These are phyloP conservation scores for Xylaria cubensis DNA, from an alignment of 495 filamentous ascomycete genomes.

Conservation along the genomic window DNA sequence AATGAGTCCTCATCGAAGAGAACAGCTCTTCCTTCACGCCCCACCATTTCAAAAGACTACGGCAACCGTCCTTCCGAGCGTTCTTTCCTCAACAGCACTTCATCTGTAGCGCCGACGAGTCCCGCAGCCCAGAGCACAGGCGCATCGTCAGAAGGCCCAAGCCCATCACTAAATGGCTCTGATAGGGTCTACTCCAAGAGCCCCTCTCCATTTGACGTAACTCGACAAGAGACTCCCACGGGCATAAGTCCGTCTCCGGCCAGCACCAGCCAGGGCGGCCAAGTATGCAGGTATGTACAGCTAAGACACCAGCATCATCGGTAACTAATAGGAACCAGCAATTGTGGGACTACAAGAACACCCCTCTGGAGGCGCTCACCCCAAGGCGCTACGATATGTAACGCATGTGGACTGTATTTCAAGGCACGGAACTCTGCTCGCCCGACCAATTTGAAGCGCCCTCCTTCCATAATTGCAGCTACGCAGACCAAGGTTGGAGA, in stretches of 20 bases:
- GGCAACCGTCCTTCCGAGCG: conserved; percentile 35
- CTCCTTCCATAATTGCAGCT: conserved; percentile 52
- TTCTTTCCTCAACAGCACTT: conserved; percentile 32
- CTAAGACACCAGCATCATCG: neutral
- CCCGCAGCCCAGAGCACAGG: conserved; percentile 37
- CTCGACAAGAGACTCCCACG: conserved; percentile 34
- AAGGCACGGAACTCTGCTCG: conserved; percentile 91
- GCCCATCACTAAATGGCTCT: conserved; percentile 40
- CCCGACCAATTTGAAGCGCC: conserved; percentile 85
- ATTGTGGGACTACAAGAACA: conserved; percentile 91
- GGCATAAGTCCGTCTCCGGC: conserved; percentile 28
- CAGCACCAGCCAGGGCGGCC: conserved; percentile 47
- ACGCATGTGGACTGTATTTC: conserved; percentile 93
- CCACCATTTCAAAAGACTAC: conserved; percentile 36
- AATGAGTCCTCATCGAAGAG: conserved; percentile 34
- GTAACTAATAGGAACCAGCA: conserved; percentile 62
- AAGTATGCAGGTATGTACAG: conserved; percentile 60
- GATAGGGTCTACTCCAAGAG: conserved; percentile 41
- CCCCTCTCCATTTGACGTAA: conserved; percentile 40
- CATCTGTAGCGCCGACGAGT: conserved; percentile 36
- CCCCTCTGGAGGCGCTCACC: conserved; percentile 95
- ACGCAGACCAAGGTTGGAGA: conserved; percentile 45
- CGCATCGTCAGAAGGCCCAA: conserved; percentile 38
- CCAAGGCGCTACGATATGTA: conserved; percentile 92
- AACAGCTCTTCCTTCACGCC: conserved; percentile 41